A percentile compares a stretch with the other conserved stretches of the same genome.
These are phyloP conservation scores for Sungouiozyma intestinalis DNA, from an alignment of 805 yeast genomes.

Conservation along the genomic window DNA sequence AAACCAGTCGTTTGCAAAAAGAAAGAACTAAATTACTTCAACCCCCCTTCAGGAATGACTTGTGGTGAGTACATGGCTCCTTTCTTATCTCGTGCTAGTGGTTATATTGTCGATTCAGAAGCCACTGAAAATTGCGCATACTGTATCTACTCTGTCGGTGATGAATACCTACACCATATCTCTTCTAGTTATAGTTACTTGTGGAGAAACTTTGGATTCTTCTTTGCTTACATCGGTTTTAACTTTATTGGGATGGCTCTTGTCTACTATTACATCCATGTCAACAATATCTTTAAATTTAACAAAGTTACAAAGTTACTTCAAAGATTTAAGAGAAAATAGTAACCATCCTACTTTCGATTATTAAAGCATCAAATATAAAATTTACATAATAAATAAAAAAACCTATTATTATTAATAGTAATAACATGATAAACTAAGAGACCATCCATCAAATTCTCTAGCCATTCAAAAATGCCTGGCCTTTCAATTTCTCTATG, in stretches of 20 bases:
- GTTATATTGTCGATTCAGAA: constrained; percentile 17
- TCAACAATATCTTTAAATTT: constrained; percentile 5
- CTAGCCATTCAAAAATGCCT: too few relatives aligned
- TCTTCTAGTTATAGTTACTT: constrained; percentile 26
- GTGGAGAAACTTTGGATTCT: constrained; percentile 55
- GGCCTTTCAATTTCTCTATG: too few relatives aligned
- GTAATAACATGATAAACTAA: too few relatives aligned
- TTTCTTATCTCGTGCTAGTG: constrained; percentile 13
- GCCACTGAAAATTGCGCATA: constrained; percentile 42
- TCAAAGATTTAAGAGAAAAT: constrained; percentile 4
- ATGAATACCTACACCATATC: constrained; percentile 37
- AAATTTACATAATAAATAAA: neutral
- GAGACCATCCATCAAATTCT: too few relatives aligned
- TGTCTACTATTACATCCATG: constrained; percentile 47
- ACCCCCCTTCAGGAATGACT: constrained; percentile 16
- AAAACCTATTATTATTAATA: too few relatives aligned
- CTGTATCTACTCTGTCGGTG: constrained; percentile 46
- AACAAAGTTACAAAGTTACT: constrained; percentile 1
- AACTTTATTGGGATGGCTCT: constrained; percentile 33
- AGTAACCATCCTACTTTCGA: neutral
- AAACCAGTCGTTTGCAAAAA: constrained; percentile 34
- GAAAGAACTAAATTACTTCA: constrained; percentile 13
- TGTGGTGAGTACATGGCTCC: constrained; percentile 17
- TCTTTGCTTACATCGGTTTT: constrained; percentile 38
- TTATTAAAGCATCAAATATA: too few relatives aligned